Evolutionary conservation across 2,329 filamentous ascomycete genomes (phyloP), one percentile per base, ranked within the genome.

Genomic region (Incumbomyces lentus): DNA sequence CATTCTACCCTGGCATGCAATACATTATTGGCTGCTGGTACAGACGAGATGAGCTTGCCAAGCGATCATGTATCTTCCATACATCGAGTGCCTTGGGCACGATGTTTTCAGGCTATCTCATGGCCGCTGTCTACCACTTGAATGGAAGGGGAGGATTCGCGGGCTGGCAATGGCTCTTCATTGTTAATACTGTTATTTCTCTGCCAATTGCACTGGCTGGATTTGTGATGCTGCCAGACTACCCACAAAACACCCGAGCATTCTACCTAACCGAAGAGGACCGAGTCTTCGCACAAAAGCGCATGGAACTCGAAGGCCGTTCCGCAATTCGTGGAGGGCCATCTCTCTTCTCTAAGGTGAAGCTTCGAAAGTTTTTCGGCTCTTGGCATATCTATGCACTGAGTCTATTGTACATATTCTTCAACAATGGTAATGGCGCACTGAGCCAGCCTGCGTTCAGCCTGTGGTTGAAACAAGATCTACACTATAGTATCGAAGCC

Each of bases 321-420:
- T 59, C 67, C 49, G 59, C 64, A 13, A 16, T 17, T 59, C 18
- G 19, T 16, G 16, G 29, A 6, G 18, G 26, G 10, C 12, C 38
- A n/a, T 59, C 63, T 37, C 68, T 69, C 1, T 74, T 71, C 52
- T 73, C 70, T 1, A 65, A 62, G 44, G 58, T 62, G 2, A 82
- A 79, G 60, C 55, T 83, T 33, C 70, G 69, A 59, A 75, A 73
- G 54, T 82, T 83, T 14, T 74, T 82, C 47, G 68, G 69, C 0
- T 75, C 73, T 5, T 84, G 81, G 80, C 79, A 80, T 51, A 75
- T 84, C 1, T 84, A 79, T 46, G 53, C 73, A 0, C 63, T 84
- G 2, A 71, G 70, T 0, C 46, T 75, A 0, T 60, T 82, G 1
- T 84, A 83, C 58, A 69, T 82, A 57, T 71, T 75, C 35, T 83